These are phyloP conservation scores for Talaromyces sp. DNA, from an alignment of 2,329 filamentous ascomycete species.

Conservation along the genomic window DNA sequence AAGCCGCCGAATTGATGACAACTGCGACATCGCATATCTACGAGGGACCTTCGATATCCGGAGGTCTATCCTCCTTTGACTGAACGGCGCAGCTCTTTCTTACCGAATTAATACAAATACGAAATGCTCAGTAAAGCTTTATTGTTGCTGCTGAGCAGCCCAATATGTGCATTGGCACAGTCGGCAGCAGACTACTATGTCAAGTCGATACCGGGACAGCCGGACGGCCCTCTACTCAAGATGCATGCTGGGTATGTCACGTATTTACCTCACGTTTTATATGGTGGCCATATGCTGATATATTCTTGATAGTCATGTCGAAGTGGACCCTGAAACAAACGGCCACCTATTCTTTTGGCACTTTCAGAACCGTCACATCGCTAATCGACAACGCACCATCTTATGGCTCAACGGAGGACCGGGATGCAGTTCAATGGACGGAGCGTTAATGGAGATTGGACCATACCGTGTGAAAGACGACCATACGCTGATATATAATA, in stretches of 20 bases:
- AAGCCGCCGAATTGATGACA: neutral
- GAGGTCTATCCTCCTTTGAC: neutral
- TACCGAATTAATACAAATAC: neutral
- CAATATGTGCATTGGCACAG: slow-evolving; percentile 39
- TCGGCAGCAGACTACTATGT: slow-evolving; percentile 87
- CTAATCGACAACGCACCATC: slow-evolving; percentile 82
- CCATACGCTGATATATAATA: slow-evolving; percentile 70
- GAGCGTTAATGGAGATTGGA: slow-evolving; percentile 92
- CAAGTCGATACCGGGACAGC: slow-evolving; percentile 76
- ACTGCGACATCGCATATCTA: neutral
- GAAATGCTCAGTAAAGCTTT: slow-evolving; percentile 8
- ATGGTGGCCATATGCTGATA: neutral
- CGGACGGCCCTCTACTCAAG: slow-evolving; percentile 74
- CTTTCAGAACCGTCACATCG: slow-evolving; percentile 92
- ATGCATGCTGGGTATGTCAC: slow-evolving; percentile 88
- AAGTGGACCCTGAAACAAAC: slow-evolving; percentile 78
- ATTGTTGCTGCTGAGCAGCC: slow-evolving; percentile 27
- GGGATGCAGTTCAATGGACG: slow-evolving; percentile 96
- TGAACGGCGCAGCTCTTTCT: neutral
- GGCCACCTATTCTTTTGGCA: slow-evolving; percentile 99
- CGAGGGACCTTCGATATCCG: neutral
- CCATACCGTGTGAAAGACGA: slow-evolving; percentile 82
- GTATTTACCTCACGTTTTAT: neutral
- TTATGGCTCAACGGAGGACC: slow-evolving; percentile 97
- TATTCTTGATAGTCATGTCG: slow-evolving; percentile 68